Percentiles rank a stretch among this genome's conserved stretches.
These are phyloP conservation scores for Penicillium angulare DNA, from an alignment of 495 filamentous ascomycete genomes.

Conservation along the genomic window DNA sequence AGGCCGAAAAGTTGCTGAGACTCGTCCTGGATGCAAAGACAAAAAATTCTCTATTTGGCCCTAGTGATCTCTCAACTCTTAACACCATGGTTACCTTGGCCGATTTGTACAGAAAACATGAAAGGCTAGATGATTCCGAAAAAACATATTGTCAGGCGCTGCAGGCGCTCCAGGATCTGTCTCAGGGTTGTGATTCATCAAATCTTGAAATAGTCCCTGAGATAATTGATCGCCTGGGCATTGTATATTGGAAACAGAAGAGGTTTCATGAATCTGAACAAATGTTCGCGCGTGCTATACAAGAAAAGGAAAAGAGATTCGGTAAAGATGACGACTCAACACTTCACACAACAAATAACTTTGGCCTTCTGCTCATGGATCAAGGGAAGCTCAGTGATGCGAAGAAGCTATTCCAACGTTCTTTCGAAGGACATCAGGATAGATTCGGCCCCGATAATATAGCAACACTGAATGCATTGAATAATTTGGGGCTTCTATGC, in stretches of 20 bases:
- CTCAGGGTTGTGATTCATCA: no score
- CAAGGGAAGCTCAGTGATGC: not conserved
- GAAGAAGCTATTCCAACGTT: not conserved
- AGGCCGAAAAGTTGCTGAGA: no score
- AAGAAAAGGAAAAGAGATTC: conserved; percentile 6
- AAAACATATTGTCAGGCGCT: no score
- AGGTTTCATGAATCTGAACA: not conserved
- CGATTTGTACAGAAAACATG: no score
- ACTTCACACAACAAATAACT: not conserved
- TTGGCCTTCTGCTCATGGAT: not conserved
- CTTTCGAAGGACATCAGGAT: not conserved
- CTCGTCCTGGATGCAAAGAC: no score
- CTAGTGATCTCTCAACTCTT: no score
- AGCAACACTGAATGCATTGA: not conserved
- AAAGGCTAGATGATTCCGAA: no score
- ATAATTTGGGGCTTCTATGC: not conserved
- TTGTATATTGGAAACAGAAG: no score
- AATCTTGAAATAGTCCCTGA: no score
- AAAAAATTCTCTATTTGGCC: no score
- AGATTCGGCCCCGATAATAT: not conserved
- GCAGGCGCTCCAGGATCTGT: not conserved
- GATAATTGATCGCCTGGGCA: no score
- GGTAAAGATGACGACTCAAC: not conserved
- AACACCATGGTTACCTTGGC: no score
- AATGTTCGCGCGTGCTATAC: conserved; percentile 4